Evolutionary conservation across 116 monocot species (phyloP), one percentile per base, ranked within the genome.

Genomic region (Cymodocea nodosa): DNA sequence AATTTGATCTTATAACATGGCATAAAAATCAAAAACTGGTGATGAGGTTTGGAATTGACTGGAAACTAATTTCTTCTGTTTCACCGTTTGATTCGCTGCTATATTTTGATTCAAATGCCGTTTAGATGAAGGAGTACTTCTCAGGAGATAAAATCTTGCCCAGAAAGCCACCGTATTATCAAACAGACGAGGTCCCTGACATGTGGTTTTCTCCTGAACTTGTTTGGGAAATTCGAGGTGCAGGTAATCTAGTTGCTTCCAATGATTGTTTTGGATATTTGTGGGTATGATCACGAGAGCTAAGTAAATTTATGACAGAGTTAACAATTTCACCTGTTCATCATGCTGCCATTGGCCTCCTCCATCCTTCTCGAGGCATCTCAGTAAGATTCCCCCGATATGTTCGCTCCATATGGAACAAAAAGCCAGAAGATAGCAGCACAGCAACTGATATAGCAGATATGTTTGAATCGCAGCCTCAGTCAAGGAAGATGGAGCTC

Each of bases 201-300:
- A 4, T 97, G 20, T 97, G 95, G 95, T 90, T 97, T 63, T 78
- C 81, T 12, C 70, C 91, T 8, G 85, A 97, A 74, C 78, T 88
- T 51, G 91, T 97, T 24, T 97, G 95, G 95, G 87, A 97, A 77
- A 85, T 97, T 19, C 74, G 83, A 16, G 95, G 91, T 10, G 77
- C 95, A 76, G 94, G 94, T 86, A 85, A 12, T 14, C 37, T 20
- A 16, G 22, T 18, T 15, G 16, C 5, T 48, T 4, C 35, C 60
- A 6, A 2, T 64, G 6, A 0, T 19, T 44, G n/a, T 17, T 64
- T 44, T 17, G 65, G 15, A 22, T 65, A 8, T 23, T 1, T 5
- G 8, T 23, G 5, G 23, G 15, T 51, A 23, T 50, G 11, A 50
- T 51, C 23, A 55, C 24, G 34, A 11, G 35, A 61, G 16, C 44